Conservation (phyloP, 2,329 filamentous ascomycete species). For the Nemania bipapillata region DNA sequence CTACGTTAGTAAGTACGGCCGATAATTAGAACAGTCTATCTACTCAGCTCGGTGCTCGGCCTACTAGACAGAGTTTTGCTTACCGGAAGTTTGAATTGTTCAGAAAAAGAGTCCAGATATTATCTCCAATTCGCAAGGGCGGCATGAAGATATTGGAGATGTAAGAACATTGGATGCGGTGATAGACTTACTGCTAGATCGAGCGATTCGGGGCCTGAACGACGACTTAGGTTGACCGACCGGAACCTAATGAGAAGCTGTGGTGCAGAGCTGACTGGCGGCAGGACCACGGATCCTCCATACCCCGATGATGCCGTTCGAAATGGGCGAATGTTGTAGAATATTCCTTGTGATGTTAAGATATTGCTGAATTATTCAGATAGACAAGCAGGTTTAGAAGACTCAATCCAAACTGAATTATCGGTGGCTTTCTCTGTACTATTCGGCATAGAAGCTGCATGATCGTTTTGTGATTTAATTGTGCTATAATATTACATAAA, state of each 20-base stretch:
- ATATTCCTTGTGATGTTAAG: conserved; percentile 17
- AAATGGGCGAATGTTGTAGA: conserved; percentile 36
- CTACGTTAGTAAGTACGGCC: neutral
- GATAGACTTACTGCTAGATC: neutral
- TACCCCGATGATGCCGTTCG: conserved; percentile 28
- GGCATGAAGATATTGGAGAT: conserved; percentile 24
- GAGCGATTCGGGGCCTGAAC: conserved; percentile 28
- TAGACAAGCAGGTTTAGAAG: too few species aligned
- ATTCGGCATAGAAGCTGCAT: neutral
- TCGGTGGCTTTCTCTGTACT: too few species aligned
- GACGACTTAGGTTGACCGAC: conserved; percentile 22
- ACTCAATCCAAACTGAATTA: too few species aligned
- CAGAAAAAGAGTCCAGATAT: conserved; percentile 28
- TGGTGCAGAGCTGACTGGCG: conserved; percentile 35
- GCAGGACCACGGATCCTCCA: conserved; percentile 37
- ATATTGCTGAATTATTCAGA: too few species aligned
- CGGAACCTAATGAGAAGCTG: neutral
- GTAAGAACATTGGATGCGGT: conserved; percentile 29
- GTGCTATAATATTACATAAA: conserved; percentile 34
- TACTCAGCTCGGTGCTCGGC: too few species aligned
- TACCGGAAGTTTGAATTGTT: neutral
- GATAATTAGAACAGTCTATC: too few species aligned
- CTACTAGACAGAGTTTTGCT: neutral
- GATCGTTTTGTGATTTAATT: neutral
- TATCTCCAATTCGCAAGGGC: conserved; percentile 30